Conservation (phyloP, 495 filamentous ascomycete genomes). For the Penicillium cinerascens region DNA sequence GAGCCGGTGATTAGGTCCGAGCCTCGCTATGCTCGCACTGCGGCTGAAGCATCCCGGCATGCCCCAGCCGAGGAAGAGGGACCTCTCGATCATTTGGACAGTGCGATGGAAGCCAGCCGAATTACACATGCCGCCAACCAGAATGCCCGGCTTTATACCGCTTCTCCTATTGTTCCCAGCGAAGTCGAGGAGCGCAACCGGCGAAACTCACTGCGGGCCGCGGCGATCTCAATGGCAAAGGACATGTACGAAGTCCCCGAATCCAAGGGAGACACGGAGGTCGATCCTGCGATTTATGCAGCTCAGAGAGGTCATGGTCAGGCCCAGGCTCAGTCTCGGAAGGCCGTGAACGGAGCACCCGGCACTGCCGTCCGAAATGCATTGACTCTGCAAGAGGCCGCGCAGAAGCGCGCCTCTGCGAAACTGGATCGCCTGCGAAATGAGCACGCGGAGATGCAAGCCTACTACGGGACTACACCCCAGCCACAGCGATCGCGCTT, state of each 20-base stretch:
- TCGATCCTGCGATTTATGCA: conserved; percentile 28
- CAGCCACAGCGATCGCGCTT: conserved; percentile 49
- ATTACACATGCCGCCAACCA: conserved; percentile 50
- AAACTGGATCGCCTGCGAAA: conserved; percentile 76
- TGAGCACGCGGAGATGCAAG: conserved; percentile 63
- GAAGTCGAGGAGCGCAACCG: conserved; percentile 72
- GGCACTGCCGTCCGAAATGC: conserved; percentile 38
- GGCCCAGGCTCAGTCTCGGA: conserved; percentile 27
- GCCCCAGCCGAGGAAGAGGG: conserved; percentile 27
- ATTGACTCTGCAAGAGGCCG: conserved; percentile 72
- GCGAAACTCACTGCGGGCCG: conserved; percentile 69
- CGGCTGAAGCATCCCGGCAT: conserved; percentile 58
- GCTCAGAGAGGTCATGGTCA: conserved; percentile 39
- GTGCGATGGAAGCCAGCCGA: conserved; percentile 54
- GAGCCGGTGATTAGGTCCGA: conserved; percentile 51
- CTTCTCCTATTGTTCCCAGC: conserved; percentile 64
- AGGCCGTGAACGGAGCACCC: conserved; percentile 31
- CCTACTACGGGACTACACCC: conserved; percentile 65
- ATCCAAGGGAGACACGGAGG: conserved; percentile 32
- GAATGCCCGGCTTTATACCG: conserved; percentile 67
- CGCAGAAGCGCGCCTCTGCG: conserved; percentile 78
- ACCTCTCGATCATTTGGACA: conserved; percentile 29
- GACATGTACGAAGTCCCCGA: conserved; percentile 69
- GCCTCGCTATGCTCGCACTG: conserved; percentile 60
- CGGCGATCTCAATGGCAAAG: conserved; percentile 82